Conservation (phyloP, 2,329 filamentous ascomycete species). For the Colletotrichum sublineola region DNA sequence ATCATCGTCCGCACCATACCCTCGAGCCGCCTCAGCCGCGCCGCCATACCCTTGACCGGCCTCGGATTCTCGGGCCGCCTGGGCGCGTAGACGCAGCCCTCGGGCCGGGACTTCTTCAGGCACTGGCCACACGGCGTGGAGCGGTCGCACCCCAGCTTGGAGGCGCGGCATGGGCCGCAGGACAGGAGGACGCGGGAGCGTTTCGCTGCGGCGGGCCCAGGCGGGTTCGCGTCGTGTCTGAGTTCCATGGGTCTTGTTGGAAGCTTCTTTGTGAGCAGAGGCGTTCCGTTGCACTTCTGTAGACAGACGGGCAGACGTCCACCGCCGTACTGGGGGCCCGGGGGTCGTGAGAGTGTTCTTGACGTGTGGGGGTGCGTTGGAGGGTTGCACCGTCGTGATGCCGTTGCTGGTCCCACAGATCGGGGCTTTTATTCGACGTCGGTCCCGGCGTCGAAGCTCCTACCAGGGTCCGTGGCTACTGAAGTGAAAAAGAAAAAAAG, state of each 20-base stretch:
- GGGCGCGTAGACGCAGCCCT: conserved; percentile 64
- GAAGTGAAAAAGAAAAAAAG: too few species aligned
- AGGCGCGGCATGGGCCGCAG: conserved; percentile 65
- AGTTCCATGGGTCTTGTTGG: conserved; percentile 4
- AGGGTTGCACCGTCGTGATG: background rate
- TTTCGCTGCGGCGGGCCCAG: conserved; percentile 49
- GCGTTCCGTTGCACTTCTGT: background rate
- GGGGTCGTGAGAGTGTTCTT: background rate
- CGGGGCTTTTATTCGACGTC: conserved; percentile 3
- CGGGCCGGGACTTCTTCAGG: conserved; percentile 61
- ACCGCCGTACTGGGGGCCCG: too few species aligned
- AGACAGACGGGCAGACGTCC: background rate
- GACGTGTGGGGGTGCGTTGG: background rate
- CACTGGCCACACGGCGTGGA: conserved; percentile 66
- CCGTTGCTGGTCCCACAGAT: background rate
- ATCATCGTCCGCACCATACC: conserved; percentile 70
- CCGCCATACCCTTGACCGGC: conserved; percentile 65
- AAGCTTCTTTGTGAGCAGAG: background rate
- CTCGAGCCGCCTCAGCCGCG: conserved; percentile 67
- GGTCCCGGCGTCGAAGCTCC: background rate
- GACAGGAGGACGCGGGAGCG: conserved; percentile 65
- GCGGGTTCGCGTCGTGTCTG: background rate
- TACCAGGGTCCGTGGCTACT: background rate
- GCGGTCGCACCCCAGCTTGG: conserved; percentile 71
- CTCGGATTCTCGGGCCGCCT: conserved; percentile 57